Base-by-base conservation (phyloP, 2,329 filamentous ascomycete species). In the Calonectria pseudoreteaudii region DNA sequence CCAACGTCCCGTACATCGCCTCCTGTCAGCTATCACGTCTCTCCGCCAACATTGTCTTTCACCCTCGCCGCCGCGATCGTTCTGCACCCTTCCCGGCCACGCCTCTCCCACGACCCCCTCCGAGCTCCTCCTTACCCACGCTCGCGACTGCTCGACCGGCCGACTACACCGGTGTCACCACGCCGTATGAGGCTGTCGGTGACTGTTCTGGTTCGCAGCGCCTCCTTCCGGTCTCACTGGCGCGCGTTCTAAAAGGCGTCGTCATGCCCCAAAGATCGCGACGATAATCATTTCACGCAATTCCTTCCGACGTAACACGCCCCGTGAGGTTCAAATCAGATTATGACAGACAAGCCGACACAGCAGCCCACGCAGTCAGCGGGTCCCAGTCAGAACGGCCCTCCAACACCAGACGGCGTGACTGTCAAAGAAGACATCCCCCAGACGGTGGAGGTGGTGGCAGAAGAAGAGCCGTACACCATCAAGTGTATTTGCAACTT, bases 401-500 rank as follows among this genome's bases (percentile, higher is more conserved):
- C 86, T 75, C 83, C 84, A 77, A 78, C 79, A 76, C 80, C 78
- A 20, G 72, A 68, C 53, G 80, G 75, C 73, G 76, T 80, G 72
- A 82, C 83, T 74, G 78, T 83, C 79, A 84, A 83, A 70, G 84
- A 87, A 77, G 85, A 88, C 74, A 79, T 82, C 72, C 79, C 84
- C 72, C 85, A 84, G 71, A 88, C 88, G 85, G 84, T 85, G 78
- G 89, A 93, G 85, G 84, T 85, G 85, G 84, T 85, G 71, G 85
- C 84, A 74, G 92, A 93, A 81, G 94, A 96, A 86, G 94, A 96
- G 85, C 94, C 94, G 23, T 98, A 97, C 85, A 97, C 95, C 73
- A 98, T 98, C 88, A 98, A 97, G 89, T 99, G 97, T 90, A 98
- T 98, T 80, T 99, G 97, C 87, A 93, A 93, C 84, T 98, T 94